Evolutionary conservation across 306 rosid species (phyloP).

Genomic region (Dalbergia cochinchinensis): DNA sequence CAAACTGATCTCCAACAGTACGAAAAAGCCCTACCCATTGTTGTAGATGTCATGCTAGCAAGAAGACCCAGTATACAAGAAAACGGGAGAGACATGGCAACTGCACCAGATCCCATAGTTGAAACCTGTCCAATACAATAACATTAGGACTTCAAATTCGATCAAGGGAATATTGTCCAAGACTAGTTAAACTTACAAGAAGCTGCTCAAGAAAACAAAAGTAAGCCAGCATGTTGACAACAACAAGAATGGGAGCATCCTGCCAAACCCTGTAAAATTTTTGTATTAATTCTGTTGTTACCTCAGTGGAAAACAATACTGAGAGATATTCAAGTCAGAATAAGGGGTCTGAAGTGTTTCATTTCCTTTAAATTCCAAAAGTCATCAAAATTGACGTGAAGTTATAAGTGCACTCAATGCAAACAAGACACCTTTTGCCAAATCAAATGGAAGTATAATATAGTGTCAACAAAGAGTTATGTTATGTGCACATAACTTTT

Average conservation of each 20-base stretch:
- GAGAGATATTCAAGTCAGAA: conserved; percentile 14
- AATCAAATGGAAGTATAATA: conserved; percentile 10
- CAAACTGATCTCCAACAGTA: conserved; percentile 11
- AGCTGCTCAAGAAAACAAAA: conserved; percentile 61
- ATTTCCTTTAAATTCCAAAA: not conserved
- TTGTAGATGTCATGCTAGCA: conserved; percentile 80
- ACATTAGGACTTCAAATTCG: conserved; percentile 40
- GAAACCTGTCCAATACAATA: conserved; percentile 62
- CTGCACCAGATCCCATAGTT: conserved; percentile 70
- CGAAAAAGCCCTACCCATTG: conserved; percentile 69
- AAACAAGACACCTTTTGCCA: conserved; percentile 3
- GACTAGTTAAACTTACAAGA: conserved; percentile 49
- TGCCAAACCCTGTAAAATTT: conserved; percentile 49
- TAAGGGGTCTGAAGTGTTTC: not conserved
- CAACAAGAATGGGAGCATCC: conserved; percentile 55
- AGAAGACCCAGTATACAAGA: conserved; percentile 84
- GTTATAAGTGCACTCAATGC: not conserved
- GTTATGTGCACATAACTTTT: too few species aligned
- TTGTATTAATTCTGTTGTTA: conserved; percentile 31
- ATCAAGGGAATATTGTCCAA: not conserved
- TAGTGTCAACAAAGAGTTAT: too few species aligned
- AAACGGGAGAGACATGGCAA: conserved; percentile 83
- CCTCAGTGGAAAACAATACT: conserved; percentile 35
- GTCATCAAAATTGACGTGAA: conserved; percentile 10
- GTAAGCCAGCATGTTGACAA: conserved; percentile 56